Conservation (phyloP, 164 flowering plant genomes). For the Chimonanthus salicifolius region DNA sequence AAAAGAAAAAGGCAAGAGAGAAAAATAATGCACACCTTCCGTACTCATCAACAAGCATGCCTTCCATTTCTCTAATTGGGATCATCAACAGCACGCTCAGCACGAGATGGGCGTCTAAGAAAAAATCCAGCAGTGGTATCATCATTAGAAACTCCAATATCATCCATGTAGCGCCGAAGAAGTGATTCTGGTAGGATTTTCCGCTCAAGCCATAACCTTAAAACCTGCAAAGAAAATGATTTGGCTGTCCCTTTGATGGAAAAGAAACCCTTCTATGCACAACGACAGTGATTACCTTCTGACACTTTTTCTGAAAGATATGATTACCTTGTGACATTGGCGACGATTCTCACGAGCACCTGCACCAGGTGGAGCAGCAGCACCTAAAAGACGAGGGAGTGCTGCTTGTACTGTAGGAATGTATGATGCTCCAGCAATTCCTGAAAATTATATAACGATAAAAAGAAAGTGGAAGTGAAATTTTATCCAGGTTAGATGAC, state of each 20-base stretch:
- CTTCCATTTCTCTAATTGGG: constrained; percentile 98
- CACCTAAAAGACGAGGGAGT: constrained; percentile 84
- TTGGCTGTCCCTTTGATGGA: not conserved
- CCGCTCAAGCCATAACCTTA: constrained; percentile 95
- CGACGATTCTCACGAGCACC: constrained; percentile 95
- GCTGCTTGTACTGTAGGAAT: constrained; percentile 90
- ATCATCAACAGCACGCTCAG: constrained; percentile 94
- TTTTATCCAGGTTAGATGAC: not conserved
- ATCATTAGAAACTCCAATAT: constrained; percentile 71
- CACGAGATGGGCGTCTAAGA: constrained; percentile 77
- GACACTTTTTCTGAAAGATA: constrained; percentile 27
- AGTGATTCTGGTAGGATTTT: constrained; percentile 83
- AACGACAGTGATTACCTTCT: constrained; percentile 46
- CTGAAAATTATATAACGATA: constrained; percentile 26
- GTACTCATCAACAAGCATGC: constrained; percentile 96
- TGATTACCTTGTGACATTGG: constrained; percentile 80
- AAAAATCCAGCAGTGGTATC: constrained; percentile 48
- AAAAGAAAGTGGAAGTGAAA: not conserved
- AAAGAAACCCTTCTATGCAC: not conserved
- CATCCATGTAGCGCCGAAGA: constrained; percentile 79
- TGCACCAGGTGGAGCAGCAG: constrained; percentile 91
- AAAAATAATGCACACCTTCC: constrained; percentile 57
- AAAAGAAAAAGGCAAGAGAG: not conserved
- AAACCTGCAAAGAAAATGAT: constrained; percentile 46
- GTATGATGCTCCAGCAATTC: constrained; percentile 93